These are phyloP conservation scores for Teunomyces atbi DNA, from an alignment of 805 yeast species.

Conservation along the genomic window DNA sequence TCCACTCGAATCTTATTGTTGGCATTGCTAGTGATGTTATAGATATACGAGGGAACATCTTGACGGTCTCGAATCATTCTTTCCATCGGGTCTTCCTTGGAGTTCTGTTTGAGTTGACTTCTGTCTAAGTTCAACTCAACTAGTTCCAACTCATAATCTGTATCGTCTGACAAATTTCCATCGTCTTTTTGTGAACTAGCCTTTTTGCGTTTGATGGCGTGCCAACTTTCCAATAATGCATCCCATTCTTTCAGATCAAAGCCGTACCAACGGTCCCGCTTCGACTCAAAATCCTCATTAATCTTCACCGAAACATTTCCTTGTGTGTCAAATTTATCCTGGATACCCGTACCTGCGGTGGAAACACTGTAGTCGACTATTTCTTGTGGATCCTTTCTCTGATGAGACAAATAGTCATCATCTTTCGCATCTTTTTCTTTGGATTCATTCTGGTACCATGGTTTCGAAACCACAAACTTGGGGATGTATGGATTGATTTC, in stretches of 20 bases:
- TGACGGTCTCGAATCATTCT: conserved; percentile 61
- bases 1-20: conserved; percentile 29
- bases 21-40: conserved; percentile 35
- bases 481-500: conserved; percentile 34
- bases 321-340: conserved; percentile 37
- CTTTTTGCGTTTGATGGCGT: conserved; percentile 13
- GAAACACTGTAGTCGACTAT: conserved; percentile 50
- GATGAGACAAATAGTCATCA: conserved; percentile 56
- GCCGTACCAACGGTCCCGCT: conserved; percentile 82
- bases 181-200: conserved; percentile 4
- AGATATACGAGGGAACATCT: conserved; percentile 70
- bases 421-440: conserved; percentile 5
- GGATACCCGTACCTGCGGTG: conserved; percentile 54
- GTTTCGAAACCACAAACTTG: conserved; percentile 35
- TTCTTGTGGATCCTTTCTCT: conserved; percentile 44
- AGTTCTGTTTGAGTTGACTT: conserved; percentile 21
- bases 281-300: conserved; percentile 59
- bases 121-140: conserved; percentile 32
- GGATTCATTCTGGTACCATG: conserved; percentile 34
- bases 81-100: conserved; percentile 35
- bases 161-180: conserved; percentile 27
- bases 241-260: conserved; percentile 65
- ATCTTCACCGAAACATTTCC: conserved; percentile 15
- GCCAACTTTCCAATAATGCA: conserved; percentile 47
- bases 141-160: conserved; percentile 41